Base-by-base conservation (phyloP, 73 alveolate genomes). In the Stentor coeruleus region DNA sequence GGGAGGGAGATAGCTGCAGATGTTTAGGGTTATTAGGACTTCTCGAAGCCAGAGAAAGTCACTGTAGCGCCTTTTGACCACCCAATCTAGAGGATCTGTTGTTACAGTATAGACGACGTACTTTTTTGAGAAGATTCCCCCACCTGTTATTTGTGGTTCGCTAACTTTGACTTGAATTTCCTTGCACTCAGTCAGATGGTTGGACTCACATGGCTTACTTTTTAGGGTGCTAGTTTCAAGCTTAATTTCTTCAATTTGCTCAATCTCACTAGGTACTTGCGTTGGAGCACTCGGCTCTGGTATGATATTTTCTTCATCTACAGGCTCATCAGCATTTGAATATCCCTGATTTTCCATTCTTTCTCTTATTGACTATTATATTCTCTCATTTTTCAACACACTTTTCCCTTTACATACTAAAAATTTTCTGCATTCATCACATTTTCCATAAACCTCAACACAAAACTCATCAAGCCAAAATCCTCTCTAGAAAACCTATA, bases 31-130 rank as follows among this genome's bases (percentile, higher is more conserved):
- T 3, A 81, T 33, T 3, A 93, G 82, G 76, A 86, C 79, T 31
- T 90, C 93, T 83, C 98, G 81, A 3, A 93, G 89, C 87, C 92
- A 77, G 3, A 73, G 30, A 58, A 93, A 93, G 84, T 93, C 95
- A 58, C 84, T 85, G 74, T 92, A 87, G 59, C 89, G 84, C 74
- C 98, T 39, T 82, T 84, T 82, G 2, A 88, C 93, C 42, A 42
- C 81, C 96, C 96, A 92, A 35, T 85, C 90, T 58, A 90, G 77
- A 1, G 98, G 98, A 74, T 74, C 76, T 3, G 98, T 85, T 31
- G 33, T 28, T 20, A 87, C 86, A 41, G 72, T 83, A 72, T 87
- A 87, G 15, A 66, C 33, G 36, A 38, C 82, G 59, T 84, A 84
- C 26, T 82, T 38, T 4, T 82, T 38, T 33, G 86, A 37, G 39